phyloP scores from a whole-genome alignment of 306 rosid genomes.

The Cicer cuneatum region DNA sequence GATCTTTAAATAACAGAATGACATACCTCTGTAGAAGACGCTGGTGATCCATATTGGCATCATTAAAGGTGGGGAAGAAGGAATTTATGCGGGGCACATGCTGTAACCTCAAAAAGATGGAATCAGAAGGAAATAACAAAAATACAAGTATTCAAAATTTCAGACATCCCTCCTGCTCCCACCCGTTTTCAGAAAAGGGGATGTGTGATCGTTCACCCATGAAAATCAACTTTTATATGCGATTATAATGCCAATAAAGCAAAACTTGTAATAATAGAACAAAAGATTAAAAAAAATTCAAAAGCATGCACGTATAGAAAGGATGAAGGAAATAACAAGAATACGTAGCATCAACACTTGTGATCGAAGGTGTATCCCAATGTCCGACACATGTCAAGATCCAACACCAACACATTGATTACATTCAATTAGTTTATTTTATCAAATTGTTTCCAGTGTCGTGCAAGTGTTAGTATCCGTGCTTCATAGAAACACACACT shows the following conservation, averaged over 20 bases:
- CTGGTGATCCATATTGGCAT: slow-evolving; percentile 85
- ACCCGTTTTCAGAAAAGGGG: not conserved
- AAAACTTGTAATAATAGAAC: too few species aligned
- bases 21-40: slow-evolving; percentile 83
- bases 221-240: not conserved
- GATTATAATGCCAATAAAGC: not conserved
- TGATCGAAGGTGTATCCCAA: too few species aligned
- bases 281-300: not conserved
- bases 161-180: not conserved
- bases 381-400: too few species aligned
- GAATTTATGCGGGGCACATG: slow-evolving; percentile 87
- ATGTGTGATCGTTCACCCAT: not conserved
- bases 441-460: too few species aligned
- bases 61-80: slow-evolving; percentile 70
- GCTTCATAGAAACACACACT: not conserved
- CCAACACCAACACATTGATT: too few species aligned
- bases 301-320: not conserved
- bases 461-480: too few species aligned
- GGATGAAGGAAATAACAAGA: not conserved
- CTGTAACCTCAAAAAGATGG: slow-evolving; percentile 55
- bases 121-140: slow-evolving; percentile 34
- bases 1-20: slow-evolving; percentile 24
- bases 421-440: too few species aligned
- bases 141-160: not conserved
- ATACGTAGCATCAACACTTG: too few species aligned